phyloP scores from a whole-genome alignment of 306 rosid genomes.

The Crotalaria pallida region DNA sequence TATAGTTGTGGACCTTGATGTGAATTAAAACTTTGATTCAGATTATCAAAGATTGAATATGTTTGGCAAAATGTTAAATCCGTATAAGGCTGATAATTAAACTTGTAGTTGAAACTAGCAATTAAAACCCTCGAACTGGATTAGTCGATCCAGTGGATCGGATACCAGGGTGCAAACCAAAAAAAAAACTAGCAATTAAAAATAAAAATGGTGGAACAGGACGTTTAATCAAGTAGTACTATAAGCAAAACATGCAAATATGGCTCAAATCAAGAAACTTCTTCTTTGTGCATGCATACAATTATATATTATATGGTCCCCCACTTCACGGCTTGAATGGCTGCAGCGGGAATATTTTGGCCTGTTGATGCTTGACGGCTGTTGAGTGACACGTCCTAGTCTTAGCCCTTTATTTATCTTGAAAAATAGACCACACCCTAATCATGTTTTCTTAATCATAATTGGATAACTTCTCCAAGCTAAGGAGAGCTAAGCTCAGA shows the following conservation, averaged over 20 bases:
- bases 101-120: not conserved
- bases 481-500: not conserved
- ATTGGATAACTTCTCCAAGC: not conserved
- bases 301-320: conserved; percentile 20
- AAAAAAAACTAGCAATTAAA: no score
- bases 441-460: not conserved
- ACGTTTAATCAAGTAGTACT: not conserved
- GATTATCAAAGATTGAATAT: no score
- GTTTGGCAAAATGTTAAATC: not conserved
- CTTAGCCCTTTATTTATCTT: conserved; percentile 11
- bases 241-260: not conserved
- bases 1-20: no score
- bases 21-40: no score
- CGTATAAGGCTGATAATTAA: not conserved
- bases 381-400: conserved; percentile 39
- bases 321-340: conserved; percentile 11
- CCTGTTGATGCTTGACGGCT: conserved; percentile 22
- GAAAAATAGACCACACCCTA: not conserved
- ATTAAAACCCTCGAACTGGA: no score
- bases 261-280: not conserved
- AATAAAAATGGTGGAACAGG: no score
- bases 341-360: conserved; percentile 22
- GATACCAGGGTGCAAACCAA: no score
- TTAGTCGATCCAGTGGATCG: no score
- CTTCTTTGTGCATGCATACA: not conserved